Evolutionary conservation across 257 asterid genomes (phyloP).

Genomic region (Capsicum rhomboideum): DNA sequence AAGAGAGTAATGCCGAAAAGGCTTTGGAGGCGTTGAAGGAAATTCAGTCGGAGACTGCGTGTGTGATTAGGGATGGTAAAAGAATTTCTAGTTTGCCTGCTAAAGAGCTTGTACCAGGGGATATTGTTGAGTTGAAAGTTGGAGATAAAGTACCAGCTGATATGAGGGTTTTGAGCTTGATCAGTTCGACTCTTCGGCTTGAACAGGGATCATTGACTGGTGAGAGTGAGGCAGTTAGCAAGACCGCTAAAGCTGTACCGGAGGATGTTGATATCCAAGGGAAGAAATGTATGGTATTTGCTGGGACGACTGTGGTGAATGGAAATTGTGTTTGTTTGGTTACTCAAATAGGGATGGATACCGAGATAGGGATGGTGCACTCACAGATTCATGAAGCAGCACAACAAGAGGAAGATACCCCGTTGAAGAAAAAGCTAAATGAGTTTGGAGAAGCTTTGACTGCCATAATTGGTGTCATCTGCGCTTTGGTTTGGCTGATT

Average conservation of each 20-base stretch:
- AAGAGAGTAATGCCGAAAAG: constrained; percentile 98
- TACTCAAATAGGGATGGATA: constrained; percentile 80
- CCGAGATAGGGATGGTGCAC: constrained; percentile 95
- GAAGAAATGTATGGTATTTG: constrained; percentile 93
- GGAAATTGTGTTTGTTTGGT: constrained; percentile 88
- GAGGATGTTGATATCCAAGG: constrained; percentile 97
- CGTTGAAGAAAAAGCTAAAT: constrained; percentile 92
- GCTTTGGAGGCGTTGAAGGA: constrained; percentile 97
- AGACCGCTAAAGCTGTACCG: constrained; percentile 69
- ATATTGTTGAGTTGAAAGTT: constrained; percentile 89
- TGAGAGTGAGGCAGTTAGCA: constrained; percentile 95
- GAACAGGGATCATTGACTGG: constrained; percentile 99
- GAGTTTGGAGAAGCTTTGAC: constrained; percentile 95
- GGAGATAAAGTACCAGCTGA: constrained; percentile 99
- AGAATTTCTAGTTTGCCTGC: constrained; percentile 65
- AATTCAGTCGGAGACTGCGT: constrained; percentile 90
- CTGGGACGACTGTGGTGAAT: constrained; percentile 96
- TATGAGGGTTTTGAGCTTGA: constrained; percentile 83
- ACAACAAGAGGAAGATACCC: constrained; percentile 87
- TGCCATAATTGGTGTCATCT: constrained; percentile 74
- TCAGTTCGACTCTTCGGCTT: constrained; percentile 83
- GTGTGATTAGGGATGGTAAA: constrained; percentile 71
- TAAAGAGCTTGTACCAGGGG: constrained; percentile 95
- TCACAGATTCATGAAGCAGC: constrained; percentile 93
- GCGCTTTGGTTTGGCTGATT: constrained; percentile 89